phyloP scores from a whole-genome alignment of 2,329 filamentous ascomycete genomes.

The Aspergillus puulaauensis region DNA sequence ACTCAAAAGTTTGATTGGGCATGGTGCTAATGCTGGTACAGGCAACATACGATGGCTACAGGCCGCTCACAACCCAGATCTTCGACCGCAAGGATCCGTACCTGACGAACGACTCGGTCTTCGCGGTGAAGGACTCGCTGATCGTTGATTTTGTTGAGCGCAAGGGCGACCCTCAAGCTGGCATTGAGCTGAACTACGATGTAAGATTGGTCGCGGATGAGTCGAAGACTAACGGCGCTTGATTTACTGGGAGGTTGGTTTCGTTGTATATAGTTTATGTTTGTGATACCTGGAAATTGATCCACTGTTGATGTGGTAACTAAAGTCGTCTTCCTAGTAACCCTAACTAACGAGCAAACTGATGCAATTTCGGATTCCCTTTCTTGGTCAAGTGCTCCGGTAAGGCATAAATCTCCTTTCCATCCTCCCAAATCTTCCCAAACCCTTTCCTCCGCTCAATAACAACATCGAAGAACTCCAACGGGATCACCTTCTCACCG shows the following conservation, averaged over 20 bases:
- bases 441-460: constrained; percentile 71
- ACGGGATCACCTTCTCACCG: constrained; percentile 58
- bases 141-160: constrained; percentile 58
- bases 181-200: constrained; percentile 55
- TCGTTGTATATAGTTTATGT: neutral
- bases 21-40: neutral
- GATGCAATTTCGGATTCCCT: constrained; percentile 30
- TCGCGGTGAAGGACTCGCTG: constrained; percentile 60
- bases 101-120: constrained; percentile 58
- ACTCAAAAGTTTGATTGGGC: neutral
- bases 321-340: neutral
- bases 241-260: neutral
- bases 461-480: constrained; percentile 70
- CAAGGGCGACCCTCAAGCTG: constrained; percentile 52
- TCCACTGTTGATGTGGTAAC: neutral
- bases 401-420: constrained; percentile 54
- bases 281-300: neutral
- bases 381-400: constrained; percentile 44
- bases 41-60: constrained; percentile 55
- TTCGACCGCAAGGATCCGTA: constrained; percentile 69
- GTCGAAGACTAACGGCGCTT: neutral
- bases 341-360: too few species aligned
- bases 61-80: constrained; percentile 73
- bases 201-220: constrained; percentile 42
- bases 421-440: constrained; percentile 64